Base-by-base conservation (phyloP, 2,329 filamentous ascomycete species). In the Triangularia verruculosa region DNA sequence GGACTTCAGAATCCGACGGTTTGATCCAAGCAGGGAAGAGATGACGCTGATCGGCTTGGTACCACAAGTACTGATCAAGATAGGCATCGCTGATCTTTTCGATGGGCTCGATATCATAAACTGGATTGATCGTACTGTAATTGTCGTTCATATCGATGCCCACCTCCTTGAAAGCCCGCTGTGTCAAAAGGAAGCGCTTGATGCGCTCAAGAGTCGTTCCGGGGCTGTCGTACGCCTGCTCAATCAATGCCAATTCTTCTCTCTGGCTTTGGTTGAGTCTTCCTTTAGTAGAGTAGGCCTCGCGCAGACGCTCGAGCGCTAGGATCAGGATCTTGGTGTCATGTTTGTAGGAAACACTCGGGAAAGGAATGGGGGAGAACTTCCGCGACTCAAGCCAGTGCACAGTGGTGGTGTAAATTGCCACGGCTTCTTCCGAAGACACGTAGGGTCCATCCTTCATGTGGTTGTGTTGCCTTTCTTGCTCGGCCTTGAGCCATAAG, bases 71-170 rank as follows among this genome's bases (percentile, higher is more conserved):
- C 74, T 99, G 96, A 72, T 99, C 95, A 57, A 99, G 86, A 72
- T 99, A 99, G 2, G 95, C 96, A 78, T 99, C 95, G 43, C 94
- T 99, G 71, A 99, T 99, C 81, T 99, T 99, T 81, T 99, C 95
- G 64, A 99, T 97, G 0, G 95, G 95, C 78, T 99, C 96, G 65
- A 99, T 95, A 70, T 99, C 95, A 74, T 99, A 99, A 1, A 99
- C 95, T 0, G 95, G 96, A 74, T 99, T 99, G 81, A 99, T 99
- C 17, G 92, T 94, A 82, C 89, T 98, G 80, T 99, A 99, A 74
- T 99, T 99, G 79, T 99, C 95, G 76, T 99, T 99, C 95, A 99
- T 99, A 74, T 99, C 95, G 70, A 99, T 99, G 61, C 94, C 95
- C 53, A 99, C 95, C 78, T 99, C 95, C 79, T 99, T 99, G 85